phyloP scores from a whole-genome alignment of 768 basidiomycete genomes.

The Calocybe cyanea region DNA sequence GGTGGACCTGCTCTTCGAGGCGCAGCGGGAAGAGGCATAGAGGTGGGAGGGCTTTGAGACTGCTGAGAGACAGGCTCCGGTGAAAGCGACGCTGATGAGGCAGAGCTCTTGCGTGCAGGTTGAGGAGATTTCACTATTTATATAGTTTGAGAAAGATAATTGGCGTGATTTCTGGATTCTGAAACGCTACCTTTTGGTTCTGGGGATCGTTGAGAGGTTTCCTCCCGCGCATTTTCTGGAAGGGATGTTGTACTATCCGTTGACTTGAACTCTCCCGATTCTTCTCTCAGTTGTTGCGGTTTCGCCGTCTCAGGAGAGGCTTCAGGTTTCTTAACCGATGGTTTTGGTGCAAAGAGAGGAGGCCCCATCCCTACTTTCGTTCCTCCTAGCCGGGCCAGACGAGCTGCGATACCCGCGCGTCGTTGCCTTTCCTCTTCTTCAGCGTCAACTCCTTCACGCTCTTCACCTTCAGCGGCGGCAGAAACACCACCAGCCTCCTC shows the following conservation, averaged over 20 bases:
- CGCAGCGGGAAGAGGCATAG: constrained; percentile 73
- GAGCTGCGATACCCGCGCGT: constrained; percentile 83
- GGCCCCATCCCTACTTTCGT: constrained; percentile 79
- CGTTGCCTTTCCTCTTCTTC: constrained; percentile 76
- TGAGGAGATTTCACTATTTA: constrained; percentile 7
- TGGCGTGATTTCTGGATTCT: not conserved
- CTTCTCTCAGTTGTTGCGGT: constrained; percentile 7
- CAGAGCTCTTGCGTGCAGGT: constrained; percentile 24
- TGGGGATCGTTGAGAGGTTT: constrained; percentile 3
- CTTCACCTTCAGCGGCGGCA: constrained; percentile 24
- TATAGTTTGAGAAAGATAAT: not conserved
- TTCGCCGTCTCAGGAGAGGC: constrained; percentile 26
- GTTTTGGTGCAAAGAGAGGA: constrained; percentile 49
- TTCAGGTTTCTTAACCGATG: constrained; percentile 30
- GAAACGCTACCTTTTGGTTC: constrained; percentile 5
- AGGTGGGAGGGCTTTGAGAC: constrained; percentile 35
- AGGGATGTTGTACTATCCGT: constrained; percentile 1
- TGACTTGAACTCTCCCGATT: constrained; percentile 4
- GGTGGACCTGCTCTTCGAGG: constrained; percentile 77
- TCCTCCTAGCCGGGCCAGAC: constrained; percentile 92
- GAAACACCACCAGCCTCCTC: constrained; percentile 11
- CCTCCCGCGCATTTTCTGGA: constrained; percentile 4
- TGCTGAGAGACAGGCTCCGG: constrained; percentile 25
- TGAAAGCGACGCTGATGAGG: constrained; percentile 20
- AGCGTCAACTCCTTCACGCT: constrained; percentile 36